Percentiles rank a stretch among this genome's conserved stretches.
Conservation (phyloP, 805 yeast genomes). For the Kuraishia hungarica region DNA sequence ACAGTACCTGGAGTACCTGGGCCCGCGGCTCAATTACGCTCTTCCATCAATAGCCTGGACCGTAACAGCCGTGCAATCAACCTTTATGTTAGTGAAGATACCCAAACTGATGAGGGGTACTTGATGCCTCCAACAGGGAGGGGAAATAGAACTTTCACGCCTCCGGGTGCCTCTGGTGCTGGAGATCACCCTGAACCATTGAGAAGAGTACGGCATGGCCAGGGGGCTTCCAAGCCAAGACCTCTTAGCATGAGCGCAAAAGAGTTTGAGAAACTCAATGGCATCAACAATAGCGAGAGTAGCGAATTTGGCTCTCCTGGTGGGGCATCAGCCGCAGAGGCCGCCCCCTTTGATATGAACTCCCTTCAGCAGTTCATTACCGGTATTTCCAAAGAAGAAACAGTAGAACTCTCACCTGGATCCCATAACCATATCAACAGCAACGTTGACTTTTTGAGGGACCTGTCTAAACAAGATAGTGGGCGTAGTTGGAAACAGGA, state of each 20-base stretch:
- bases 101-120: slow-evolving; percentile 1
- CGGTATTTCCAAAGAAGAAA: slow-evolving; percentile 22
- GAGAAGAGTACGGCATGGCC: slow-evolving; percentile 1
- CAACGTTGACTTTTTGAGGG: slow-evolving; percentile 29
- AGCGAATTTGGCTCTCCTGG: slow-evolving; percentile 9
- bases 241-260: slow-evolving; percentile 28
- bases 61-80: slow-evolving; percentile 5
- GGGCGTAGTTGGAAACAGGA: slow-evolving; percentile 19
- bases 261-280: slow-evolving; percentile 10
- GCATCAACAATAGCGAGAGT: neutral
- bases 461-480: slow-evolving; percentile 25
- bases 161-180: neutral
- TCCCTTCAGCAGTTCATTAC: slow-evolving; percentile 17
- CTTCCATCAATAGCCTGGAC: slow-evolving; percentile 9
- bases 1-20: too few species aligned
- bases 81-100: slow-evolving; percentile 1
- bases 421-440: slow-evolving; percentile 21
- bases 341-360: neutral
- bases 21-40: neutral
- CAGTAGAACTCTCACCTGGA: slow-evolving; percentile 22
- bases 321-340: neutral
- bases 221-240: slow-evolving; percentile 9
- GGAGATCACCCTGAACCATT: neutral
- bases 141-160: slow-evolving; percentile 4
- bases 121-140: slow-evolving; percentile 5